Evolutionary conservation across 1,139 yeast species (phyloP), one percentile per base, ranked within the genome.

Genomic region (Scheffersomyces lignicola): DNA sequence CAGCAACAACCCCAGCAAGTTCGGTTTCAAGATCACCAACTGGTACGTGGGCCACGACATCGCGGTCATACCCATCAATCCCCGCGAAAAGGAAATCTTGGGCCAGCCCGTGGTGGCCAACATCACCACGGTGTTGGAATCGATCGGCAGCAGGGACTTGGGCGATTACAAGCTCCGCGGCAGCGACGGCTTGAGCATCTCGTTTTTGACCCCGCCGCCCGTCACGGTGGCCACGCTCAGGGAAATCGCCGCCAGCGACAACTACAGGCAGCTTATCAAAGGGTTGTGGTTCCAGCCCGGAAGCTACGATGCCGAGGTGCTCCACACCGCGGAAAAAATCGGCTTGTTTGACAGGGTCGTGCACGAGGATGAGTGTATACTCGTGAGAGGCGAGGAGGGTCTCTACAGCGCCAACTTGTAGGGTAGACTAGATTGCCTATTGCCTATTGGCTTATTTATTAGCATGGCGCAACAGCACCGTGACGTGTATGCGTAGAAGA

Each of bases 241-340:
- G 30, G 71, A 69, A 30, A 63, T 73, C 14, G 52, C 62, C 31
- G 31, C 52, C 6, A 45, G 64, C 37, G 52, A 56, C 1, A 60
- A 64, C 2, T 62, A 56, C 48, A 44, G 55, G 35, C 45, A 45
- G 7, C 41, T 59, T 1, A 62, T 86, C 18, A 74, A 73, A 45
- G 80, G 83, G 1, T 62, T 84, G 18, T 86, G 95, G 95, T 79
- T 84, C 43, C 95, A 86, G 52, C 95, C 95, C 0, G 95, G 95
- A 0, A 73, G 87, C 23, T 83, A 74, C 44, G 80, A 83, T 47
- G 55, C 58, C 7, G 68, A 62, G n/a, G 81, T 79, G 3, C 56
- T 83, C 32, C 65, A 68, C 1, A 50, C 51, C 14, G 70, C 69
- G 3, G 57, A 60, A 20, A 48, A 54, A 17, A 49, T 70, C 18